Percentiles rank a stretch among this genome's conserved stretches.
Conservation (phyloP, 768 basidiomycete species). For the Epithele typhae region DNA sequence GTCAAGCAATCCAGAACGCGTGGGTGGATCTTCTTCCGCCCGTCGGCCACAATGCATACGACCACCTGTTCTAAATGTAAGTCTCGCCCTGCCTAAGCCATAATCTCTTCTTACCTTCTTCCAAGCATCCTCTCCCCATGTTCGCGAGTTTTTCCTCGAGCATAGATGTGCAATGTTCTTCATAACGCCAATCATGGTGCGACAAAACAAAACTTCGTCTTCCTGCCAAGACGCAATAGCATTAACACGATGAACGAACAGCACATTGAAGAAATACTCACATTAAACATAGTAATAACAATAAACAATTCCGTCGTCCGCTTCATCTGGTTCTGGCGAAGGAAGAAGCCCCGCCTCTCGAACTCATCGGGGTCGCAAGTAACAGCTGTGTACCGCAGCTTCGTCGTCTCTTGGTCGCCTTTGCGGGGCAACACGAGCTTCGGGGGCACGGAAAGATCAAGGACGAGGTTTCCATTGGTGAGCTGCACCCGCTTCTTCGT, state of each 20-base stretch:
- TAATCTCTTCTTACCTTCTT: conserved; percentile 71
- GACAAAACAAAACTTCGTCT: conserved; percentile 85
- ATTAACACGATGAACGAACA: not conserved
- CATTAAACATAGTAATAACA: conserved; percentile 96
- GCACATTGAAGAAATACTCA: conserved; percentile 36
- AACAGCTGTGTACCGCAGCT: conserved; percentile 80
- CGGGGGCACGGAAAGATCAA: conserved; percentile 80
- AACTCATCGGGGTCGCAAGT: conserved; percentile 95
- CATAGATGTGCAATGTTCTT: conserved; percentile 77
- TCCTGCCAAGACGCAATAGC: conserved; percentile 42
- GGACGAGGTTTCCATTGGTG: conserved; percentile 84
- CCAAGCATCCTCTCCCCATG: conserved; percentile 96
- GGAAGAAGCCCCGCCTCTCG: conserved; percentile 74
- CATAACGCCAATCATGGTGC: conserved; percentile 96
- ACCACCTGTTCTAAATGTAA: no score
- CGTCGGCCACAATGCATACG: conserved; percentile 89
- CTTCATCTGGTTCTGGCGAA: conserved; percentile 77
- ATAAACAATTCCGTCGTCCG: conserved; percentile 89
- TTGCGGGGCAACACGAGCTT: conserved; percentile 72
- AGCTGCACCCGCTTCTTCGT: conserved; percentile 76
- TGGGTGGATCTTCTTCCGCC: conserved; percentile 77
- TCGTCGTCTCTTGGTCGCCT: conserved; percentile 68
- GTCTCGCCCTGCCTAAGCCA: no score
- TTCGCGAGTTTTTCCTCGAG: conserved; percentile 84
- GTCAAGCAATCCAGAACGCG: conserved; percentile 87